These are phyloP conservation scores for Coniochaeta ligniaria DNA, from an alignment of 2,329 filamentous ascomycete genomes.

Conservation along the genomic window DNA sequence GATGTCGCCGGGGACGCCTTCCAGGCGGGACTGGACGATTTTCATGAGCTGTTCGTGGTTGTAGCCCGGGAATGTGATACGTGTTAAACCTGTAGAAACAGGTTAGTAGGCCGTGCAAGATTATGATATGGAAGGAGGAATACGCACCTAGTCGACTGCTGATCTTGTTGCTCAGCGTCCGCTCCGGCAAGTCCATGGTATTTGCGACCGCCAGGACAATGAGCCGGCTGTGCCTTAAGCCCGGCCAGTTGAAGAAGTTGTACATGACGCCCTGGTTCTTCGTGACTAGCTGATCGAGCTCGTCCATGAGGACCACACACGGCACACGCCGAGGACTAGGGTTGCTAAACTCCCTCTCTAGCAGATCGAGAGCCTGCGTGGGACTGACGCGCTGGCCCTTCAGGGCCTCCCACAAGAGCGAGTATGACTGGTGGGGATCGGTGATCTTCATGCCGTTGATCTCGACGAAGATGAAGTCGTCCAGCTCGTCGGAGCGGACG, in stretches of 20 bases:
- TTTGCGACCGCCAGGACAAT: conserved; percentile 98
- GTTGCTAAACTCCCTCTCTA: conserved; percentile 88
- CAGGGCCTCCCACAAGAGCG: conserved; percentile 89
- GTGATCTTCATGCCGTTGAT: conserved; percentile 99
- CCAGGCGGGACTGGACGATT: conserved; percentile 90
- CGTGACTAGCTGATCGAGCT: conserved; percentile 94
- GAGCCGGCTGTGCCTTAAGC: conserved; percentile 79
- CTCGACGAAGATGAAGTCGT: conserved; percentile 98
- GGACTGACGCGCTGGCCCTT: conserved; percentile 90
- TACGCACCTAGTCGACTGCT: conserved; percentile 68
- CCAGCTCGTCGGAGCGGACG: conserved; percentile 82
- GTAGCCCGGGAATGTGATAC: conserved; percentile 96
- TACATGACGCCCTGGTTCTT: conserved; percentile 99
- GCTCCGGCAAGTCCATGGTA: conserved; percentile 95
- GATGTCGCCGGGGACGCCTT: conserved; percentile 80
- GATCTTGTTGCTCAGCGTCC: conserved; percentile 97
- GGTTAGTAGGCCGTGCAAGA: not conserved
- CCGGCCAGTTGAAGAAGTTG: conserved; percentile 99
- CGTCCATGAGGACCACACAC: conserved; percentile 97
- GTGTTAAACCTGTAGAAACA: conserved; percentile 55
- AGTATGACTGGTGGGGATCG: conserved; percentile 93
- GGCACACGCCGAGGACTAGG: conserved; percentile 87
- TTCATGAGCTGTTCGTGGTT: conserved; percentile 96
- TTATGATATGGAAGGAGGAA: not conserved
- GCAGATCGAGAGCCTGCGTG: conserved; percentile 79